Evolutionary conservation across 352 stramenopile genomes (phyloP), one percentile per base, ranked within the genome.

Genomic region (Phytophthora pini): DNA sequence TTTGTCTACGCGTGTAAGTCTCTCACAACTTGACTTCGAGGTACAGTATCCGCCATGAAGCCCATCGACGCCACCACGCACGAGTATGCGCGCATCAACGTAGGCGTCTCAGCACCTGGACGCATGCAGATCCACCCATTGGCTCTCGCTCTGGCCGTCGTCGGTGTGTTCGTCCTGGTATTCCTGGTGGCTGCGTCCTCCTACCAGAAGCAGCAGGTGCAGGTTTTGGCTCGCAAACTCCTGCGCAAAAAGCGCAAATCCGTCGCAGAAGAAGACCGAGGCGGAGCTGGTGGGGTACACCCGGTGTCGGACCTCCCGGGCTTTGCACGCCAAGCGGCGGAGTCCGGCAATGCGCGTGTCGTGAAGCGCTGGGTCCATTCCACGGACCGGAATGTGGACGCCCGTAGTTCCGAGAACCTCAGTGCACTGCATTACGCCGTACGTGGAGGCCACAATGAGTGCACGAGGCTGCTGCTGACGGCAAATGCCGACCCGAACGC

Each of bases 311-410:
- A 79, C 27, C 80, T 94, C 26, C 86, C 86, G 2, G 70, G 74
- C 1, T 94, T 94, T 39, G 82, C 80, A 6, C 72, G 80, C 27
- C 68, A 82, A n/a, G 86, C 86, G 6, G 86, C 84, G 11, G 84
- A 92, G 58, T 66, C 82, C 10, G 86, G 86, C 64, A 94, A 93
- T 39, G 80, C 79, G 27, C 86, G 86, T 45, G 84, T 94, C 11
- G 49, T 94, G 53, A 92, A 93, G 78, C 86, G 86, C 56, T 94
- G 86, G 86, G 79, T 92, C 20, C 77, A 88, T 57, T 92, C 86
- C 12, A 87, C 83, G 1, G 74, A 80, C 61, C 60, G 70, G 31
- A 82, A 93, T 57, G 55, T 94, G 12, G 81, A 94, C 59, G 78
- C 74, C 13, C 77, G 82, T 26, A 94, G 86, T 65, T 29, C 46